phyloP scores from a whole-genome alignment of 352 stramenopile species.

The Nothophytophthora sp. region DNA sequence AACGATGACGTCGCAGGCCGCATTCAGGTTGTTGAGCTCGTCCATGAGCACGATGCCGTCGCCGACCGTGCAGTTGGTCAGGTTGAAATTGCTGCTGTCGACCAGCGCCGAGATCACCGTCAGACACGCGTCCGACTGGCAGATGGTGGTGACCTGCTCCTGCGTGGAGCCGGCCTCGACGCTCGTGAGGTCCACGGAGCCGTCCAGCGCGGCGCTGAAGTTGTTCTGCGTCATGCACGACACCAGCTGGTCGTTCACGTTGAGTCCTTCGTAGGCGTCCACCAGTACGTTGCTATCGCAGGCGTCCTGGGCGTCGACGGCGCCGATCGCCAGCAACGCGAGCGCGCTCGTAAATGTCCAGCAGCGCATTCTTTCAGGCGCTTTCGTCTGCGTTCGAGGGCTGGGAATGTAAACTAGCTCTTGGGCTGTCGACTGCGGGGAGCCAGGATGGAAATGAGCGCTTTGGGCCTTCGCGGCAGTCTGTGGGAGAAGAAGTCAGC shows the following conservation, averaged over 20 bases:
- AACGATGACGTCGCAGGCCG: constrained; percentile 37
- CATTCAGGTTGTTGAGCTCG: constrained; percentile 44
- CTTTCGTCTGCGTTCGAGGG: background rate
- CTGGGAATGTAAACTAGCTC: too few species aligned
- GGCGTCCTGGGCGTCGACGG: constrained; percentile 23
- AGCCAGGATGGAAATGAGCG: constrained; percentile 39
- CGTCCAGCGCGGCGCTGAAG: constrained; percentile 47
- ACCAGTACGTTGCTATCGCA: constrained; percentile 48
- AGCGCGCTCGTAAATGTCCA: constrained; percentile 20
- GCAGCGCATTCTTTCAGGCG: constrained; percentile 12
- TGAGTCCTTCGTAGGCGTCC: constrained; percentile 47
- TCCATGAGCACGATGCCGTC: constrained; percentile 48
- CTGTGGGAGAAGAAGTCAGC: too few species aligned
- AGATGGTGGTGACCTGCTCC: constrained; percentile 41
- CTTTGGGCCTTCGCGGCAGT: too few species aligned
- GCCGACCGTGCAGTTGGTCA: constrained; percentile 60
- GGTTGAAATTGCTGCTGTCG: constrained; percentile 45
- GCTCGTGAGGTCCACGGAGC: constrained; percentile 42
- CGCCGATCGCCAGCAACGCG: constrained; percentile 14
- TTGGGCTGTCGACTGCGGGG: constrained; percentile 11
- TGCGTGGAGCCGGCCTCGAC: constrained; percentile 34
- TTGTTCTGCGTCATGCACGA: constrained; percentile 52
- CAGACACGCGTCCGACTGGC: constrained; percentile 38
- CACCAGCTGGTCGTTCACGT: constrained; percentile 50
- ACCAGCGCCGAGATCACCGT: constrained; percentile 48